Percentiles rank a stretch among this genome's conserved stretches.
Evolutionary conservation across 345 rosid species (phyloP).

Genomic region (Melaleuca alternifolia): DNA sequence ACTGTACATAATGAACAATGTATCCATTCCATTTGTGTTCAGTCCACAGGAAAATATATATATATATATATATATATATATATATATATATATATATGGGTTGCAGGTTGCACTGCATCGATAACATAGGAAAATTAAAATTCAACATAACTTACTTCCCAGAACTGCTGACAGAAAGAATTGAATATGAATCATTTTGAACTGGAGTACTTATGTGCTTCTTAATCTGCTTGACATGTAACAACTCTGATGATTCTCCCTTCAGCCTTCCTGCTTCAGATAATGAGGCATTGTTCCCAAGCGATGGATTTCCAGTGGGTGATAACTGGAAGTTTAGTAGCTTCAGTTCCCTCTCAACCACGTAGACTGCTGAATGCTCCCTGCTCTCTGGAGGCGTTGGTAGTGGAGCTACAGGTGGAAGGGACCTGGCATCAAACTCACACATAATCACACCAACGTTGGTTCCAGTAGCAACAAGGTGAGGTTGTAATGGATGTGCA

Average conservation of each 20-base stretch:
- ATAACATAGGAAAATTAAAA: neutral
- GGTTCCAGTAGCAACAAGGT: constrained; percentile 95
- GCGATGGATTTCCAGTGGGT: constrained; percentile 68
- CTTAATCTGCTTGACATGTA: constrained; percentile 78
- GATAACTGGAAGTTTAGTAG: constrained; percentile 83
- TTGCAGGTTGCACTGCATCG: neutral
- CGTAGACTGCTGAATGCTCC: constrained; percentile 88
- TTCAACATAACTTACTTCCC: constrained; percentile 67
- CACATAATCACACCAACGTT: constrained; percentile 88
- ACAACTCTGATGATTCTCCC: constrained; percentile 68
- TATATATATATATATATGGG: neutral
- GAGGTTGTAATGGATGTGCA: constrained; percentile 97
- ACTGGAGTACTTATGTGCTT: constrained; percentile 90
- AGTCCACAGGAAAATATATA: neutral
- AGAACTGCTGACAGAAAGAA: constrained; percentile 92
- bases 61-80: no score
- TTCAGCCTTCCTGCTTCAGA: constrained; percentile 72
- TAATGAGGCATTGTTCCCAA: constrained; percentile 79
- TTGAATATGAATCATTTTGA: constrained; percentile 93
- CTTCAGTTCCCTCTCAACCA: constrained; percentile 85
- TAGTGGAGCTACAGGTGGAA: constrained; percentile 85
- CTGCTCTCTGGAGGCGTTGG: constrained; percentile 74
- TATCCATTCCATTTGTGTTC: neutral
- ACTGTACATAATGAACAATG: neutral
- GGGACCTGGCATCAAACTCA: constrained; percentile 89